A percentile compares a stretch with the other conserved stretches of the same genome.
phyloP scores from a whole-genome alignment of 2,329 filamentous ascomycete species.

The Grosmannia huntii region DNA sequence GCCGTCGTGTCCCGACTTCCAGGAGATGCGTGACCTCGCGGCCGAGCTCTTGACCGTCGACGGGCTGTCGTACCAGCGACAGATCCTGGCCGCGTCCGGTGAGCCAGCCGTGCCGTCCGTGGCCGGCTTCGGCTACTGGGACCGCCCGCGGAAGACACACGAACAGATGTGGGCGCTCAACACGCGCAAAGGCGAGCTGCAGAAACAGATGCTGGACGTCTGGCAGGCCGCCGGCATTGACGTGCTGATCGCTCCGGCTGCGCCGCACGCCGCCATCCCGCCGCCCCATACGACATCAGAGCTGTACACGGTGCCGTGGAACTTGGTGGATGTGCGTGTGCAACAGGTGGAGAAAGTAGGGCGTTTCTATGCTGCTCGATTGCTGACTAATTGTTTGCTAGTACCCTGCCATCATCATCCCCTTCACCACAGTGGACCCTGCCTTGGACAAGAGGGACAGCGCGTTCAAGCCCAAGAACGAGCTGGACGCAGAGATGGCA shows the following conservation, averaged over 20 bases:
- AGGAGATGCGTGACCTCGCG: constrained; percentile 8
- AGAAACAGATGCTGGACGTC: constrained; percentile 12
- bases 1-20: constrained; percentile 10
- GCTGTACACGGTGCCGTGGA: constrained; percentile 11
- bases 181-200: constrained; percentile 8
- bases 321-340: constrained; percentile 9
- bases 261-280: constrained; percentile 8
- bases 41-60: constrained; percentile 8
- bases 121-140: constrained; percentile 11
- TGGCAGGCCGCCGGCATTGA: constrained; percentile 10
- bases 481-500: constrained; percentile 8
- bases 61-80: constrained; percentile 10
- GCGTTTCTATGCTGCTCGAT: background rate
- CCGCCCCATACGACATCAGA: constrained; percentile 3
- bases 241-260: constrained; percentile 7
- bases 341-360: background rate
- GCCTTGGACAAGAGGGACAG: constrained; percentile 1
- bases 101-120: constrained; percentile 10
- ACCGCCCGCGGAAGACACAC: constrained; percentile 6
- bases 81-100: constrained; percentile 6
- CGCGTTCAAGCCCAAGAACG: constrained; percentile 3
- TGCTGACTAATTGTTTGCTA: background rate
- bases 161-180: constrained; percentile 11
- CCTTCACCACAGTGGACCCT: constrained; percentile 8
- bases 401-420: constrained; percentile 10